Evolutionary conservation across 192 early-diverging fungal genomes (phyloP).

Genomic region (Coemansia sp.): DNA sequence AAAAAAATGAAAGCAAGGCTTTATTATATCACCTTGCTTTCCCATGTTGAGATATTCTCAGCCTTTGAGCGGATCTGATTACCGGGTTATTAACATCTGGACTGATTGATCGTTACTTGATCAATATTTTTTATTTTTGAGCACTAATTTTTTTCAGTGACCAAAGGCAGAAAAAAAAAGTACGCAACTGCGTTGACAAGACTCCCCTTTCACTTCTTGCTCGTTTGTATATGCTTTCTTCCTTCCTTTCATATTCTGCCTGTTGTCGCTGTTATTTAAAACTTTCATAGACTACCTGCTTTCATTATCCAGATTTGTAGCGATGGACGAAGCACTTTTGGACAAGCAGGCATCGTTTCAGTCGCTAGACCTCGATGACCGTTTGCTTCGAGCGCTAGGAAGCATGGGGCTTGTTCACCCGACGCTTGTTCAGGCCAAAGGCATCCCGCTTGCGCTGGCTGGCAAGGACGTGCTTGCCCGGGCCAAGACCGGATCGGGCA

Average conservation of each 20-base stretch:
- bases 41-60: too few species aligned
- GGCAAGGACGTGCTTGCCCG: constrained; percentile 93
- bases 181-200: not conserved
- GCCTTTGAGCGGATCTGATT: too few species aligned
- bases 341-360: constrained; percentile 57
- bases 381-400: constrained; percentile 82
- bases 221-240: not conserved
- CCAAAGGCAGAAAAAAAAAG: not conserved
- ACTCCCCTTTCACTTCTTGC: not conserved
- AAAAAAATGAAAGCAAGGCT: too few species aligned
- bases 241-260: not conserved
- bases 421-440: constrained; percentile 84
- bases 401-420: constrained; percentile 80
- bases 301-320: not conserved
- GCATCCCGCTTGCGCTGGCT: constrained; percentile 85
- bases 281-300: constrained; percentile 2
- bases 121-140: not conserved
- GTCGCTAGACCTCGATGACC: constrained; percentile 79
- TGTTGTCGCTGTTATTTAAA: not conserved
- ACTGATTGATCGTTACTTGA: not conserved
- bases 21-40: too few species aligned
- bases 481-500: constrained; percentile 93
- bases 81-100: too few species aligned
- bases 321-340: constrained; percentile 53
- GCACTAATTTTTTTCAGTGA: not conserved